Evolutionary conservation across 1,284 basidiomycete genomes (phyloP).

Genomic region (Boletus albobrunnescens): DNA sequence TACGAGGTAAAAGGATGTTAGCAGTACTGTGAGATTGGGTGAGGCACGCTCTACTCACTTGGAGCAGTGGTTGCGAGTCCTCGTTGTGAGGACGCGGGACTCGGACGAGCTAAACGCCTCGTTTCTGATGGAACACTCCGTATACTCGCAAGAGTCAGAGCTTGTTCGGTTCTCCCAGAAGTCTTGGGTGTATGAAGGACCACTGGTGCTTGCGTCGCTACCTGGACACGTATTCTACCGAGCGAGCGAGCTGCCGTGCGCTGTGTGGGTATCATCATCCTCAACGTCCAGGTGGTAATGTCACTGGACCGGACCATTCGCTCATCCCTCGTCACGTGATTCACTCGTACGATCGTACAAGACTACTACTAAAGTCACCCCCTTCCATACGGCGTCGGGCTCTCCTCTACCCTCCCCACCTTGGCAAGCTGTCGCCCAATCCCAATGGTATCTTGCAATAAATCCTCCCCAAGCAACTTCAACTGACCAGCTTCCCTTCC

Average conservation of each 20-base stretch:
- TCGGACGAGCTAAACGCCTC: background rate
- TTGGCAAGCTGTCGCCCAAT: conserved; percentile 50
- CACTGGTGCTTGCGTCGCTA: conserved; percentile 6
- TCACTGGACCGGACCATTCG: too few species aligned
- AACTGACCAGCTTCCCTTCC: conserved; percentile 35
- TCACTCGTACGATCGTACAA: background rate
- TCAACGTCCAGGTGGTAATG: background rate
- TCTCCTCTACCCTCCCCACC: conserved; percentile 52
- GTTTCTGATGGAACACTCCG: background rate
- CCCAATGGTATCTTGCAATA: conserved; percentile 60
- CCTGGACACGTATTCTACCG: conserved; percentile 16
- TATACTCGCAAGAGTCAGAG: conserved; percentile 3
- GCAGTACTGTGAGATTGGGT: background rate
- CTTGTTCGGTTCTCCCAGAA: conserved; percentile 5
- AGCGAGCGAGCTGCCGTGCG: conserved; percentile 26
- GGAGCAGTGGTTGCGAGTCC: conserved; percentile 15
- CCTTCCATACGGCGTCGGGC: conserved; percentile 51
- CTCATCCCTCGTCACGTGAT: conserved; percentile 18
- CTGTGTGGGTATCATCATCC: conserved; percentile 34
- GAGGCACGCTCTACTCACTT: conserved; percentile 12
- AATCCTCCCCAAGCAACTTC: conserved; percentile 54
- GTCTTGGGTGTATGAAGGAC: conserved; percentile 9
- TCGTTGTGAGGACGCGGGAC: conserved; percentile 3
- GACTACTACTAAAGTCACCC: conserved; percentile 12
- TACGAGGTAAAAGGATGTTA: background rate